Conservation (phyloP, 495 filamentous ascomycete genomes). For the Xylaria scruposa region DNA sequence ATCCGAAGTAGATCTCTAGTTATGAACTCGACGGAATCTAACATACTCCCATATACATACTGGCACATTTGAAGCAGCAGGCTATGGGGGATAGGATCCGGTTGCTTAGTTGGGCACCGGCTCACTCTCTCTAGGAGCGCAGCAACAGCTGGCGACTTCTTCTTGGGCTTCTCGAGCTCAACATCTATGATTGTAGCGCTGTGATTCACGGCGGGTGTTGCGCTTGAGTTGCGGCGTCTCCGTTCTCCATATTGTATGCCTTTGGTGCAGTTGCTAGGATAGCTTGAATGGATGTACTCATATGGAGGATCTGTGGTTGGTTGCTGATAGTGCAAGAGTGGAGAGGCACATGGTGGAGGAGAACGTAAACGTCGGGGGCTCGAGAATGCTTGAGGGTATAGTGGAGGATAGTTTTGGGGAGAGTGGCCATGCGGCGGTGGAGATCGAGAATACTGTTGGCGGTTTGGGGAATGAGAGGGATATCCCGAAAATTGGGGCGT, state of each 20-base stretch:
- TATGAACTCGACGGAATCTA: conserved; percentile 9
- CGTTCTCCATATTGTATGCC: conserved; percentile 3
- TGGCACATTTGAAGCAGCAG: conserved; percentile 23
- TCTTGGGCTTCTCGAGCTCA: conserved; percentile 18
- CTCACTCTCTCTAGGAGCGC: conserved; percentile 6
- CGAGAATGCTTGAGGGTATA: conserved; percentile 16
- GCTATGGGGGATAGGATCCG: conserved; percentile 2
- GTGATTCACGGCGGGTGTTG: neutral
- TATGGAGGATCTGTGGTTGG: neutral
- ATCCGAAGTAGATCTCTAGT: conserved; percentile 15
- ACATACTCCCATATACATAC: conserved; percentile 17
- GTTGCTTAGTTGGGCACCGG: conserved; percentile 13
- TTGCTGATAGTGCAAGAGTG: conserved; percentile 10
- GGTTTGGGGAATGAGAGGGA: conserved; percentile 5
- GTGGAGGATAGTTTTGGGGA: neutral
- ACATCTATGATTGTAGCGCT: conserved; percentile 6
- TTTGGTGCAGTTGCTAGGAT: neutral
- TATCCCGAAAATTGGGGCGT: conserved; percentile 15
- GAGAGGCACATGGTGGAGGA: conserved; percentile 20
- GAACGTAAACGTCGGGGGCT: conserved; percentile 9
- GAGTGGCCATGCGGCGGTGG: neutral
- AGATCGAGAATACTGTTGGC: conserved; percentile 18
- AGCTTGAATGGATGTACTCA: conserved; percentile 2
- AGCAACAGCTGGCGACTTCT: neutral
- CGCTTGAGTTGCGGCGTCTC: conserved; percentile 1